Evolutionary conservation across 768 basidiomycete species (phyloP).

Genomic region (Mycena filopes): DNA sequence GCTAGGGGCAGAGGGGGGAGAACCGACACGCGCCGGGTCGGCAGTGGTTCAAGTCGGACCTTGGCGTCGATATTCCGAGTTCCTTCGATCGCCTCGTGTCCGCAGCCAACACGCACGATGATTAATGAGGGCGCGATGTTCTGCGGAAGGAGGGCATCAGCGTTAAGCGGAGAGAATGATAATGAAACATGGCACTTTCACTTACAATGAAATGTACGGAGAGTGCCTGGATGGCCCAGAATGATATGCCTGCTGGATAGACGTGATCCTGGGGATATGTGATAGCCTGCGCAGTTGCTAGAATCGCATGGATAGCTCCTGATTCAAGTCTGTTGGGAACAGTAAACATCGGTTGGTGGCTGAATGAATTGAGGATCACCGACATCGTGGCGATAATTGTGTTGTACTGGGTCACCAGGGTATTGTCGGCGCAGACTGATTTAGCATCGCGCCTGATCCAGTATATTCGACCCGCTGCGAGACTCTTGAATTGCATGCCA

Average conservation of each 20-base stretch:
- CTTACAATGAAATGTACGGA: not conserved
- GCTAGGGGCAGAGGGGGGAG: no score
- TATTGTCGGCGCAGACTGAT: not conserved
- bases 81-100: not conserved
- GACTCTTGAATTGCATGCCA: not conserved
- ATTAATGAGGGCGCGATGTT: not conserved
- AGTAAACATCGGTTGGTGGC: not conserved
- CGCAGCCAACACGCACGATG: not conserved
- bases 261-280: not conserved
- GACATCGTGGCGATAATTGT: not conserved
- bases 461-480: slow-evolving; percentile 1
- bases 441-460: not conserved
- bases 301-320: not conserved
- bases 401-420: not conserved
- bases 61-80: no score
- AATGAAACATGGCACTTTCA: no score
- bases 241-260: not conserved
- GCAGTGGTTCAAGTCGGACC: no score
- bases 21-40: no score
- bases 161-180: no score
- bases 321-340: not conserved
- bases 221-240: not conserved
- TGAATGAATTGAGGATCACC: not conserved
- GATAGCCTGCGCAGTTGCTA: not conserved
- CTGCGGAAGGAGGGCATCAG: not conserved